A percentile compares a stretch with the other conserved stretches of the same genome.
Evolutionary conservation across 305 asterid species (phyloP).

Genomic region (Vinca major): DNA sequence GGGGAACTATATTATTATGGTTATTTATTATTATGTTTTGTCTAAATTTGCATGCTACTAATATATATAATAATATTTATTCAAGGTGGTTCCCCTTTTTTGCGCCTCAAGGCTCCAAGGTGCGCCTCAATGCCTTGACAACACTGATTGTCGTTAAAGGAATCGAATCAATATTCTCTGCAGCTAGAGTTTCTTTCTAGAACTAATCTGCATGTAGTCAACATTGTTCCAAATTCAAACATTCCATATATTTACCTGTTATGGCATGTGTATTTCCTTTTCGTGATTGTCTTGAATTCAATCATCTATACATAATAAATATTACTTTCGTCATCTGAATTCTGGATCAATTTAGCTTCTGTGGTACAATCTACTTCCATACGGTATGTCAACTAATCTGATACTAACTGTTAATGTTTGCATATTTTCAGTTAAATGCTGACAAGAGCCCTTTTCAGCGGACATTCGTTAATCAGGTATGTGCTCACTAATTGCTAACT

Average conservation of each 20-base stretch:
- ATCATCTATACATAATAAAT: neutral
- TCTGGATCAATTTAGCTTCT: neutral
- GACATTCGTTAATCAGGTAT: constrained; percentile 96
- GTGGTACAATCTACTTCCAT: neutral
- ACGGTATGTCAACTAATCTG: neutral
- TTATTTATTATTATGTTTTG: too few species aligned
- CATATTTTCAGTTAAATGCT: constrained; percentile 67
- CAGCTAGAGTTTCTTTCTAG: too few species aligned
- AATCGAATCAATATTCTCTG: neutral
- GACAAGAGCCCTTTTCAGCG: constrained; percentile 96
- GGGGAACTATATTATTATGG: too few species aligned
- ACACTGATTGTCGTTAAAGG: neutral
- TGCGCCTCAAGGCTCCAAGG: too few species aligned
- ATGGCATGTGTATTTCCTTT: neutral
- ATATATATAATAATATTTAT: too few species aligned
- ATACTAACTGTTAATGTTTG: constrained; percentile 1
- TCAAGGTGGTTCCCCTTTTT: too few species aligned
- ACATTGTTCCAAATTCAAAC: neutral
- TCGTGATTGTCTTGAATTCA: neutral
- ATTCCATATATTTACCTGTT: neutral
- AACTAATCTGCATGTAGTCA: neutral
- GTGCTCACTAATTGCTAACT: neutral
- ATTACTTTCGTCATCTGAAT: neutral
- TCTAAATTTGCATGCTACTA: too few species aligned
- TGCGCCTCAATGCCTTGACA: too few species aligned